Conservation (phyloP, 2,329 filamentous ascomycete species). For the Stachybotrys chlorohalonatus region DNA sequence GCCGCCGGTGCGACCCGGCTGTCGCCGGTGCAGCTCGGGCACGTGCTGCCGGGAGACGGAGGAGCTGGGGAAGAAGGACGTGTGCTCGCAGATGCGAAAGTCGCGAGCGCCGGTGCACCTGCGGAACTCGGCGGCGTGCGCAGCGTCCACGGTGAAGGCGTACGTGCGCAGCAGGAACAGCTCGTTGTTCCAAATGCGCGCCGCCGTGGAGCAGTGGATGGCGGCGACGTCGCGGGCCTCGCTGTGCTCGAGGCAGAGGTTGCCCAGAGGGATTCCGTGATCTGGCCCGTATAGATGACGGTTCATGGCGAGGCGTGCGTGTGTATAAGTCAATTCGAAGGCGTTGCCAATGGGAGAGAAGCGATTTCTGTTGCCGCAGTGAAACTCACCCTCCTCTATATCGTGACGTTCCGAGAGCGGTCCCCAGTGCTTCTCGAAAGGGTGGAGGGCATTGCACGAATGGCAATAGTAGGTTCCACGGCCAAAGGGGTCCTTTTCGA, state of each 20-base stretch:
- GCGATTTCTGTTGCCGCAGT: conserved; percentile 7
- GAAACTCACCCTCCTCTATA: not conserved
- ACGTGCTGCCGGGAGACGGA: conserved; percentile 10
- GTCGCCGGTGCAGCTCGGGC: conserved; percentile 7
- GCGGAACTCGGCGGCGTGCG: conserved; percentile 5
- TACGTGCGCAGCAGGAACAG: conserved; percentile 11
- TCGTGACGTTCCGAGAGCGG: conserved; percentile 2
- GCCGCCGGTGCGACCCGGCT: not conserved
- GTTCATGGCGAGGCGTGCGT: conserved; percentile 12
- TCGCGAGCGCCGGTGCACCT: conserved; percentile 7
- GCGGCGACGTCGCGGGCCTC: conserved; percentile 2
- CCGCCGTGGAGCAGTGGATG: conserved; percentile 9
- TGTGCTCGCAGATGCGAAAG: conserved; percentile 14
- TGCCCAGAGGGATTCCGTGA: conserved; percentile 8
- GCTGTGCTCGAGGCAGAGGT: conserved; percentile 8
- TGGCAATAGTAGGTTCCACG: conserved; percentile 9
- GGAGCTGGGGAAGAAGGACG: conserved; percentile 8
- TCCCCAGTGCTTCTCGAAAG: conserved; percentile 6
- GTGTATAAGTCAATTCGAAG: conserved; percentile 9
- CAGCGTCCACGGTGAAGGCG: conserved; percentile 4
- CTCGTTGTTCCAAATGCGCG: conserved; percentile 8
- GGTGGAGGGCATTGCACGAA: conserved; percentile 9
- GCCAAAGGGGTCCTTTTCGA: conserved; percentile 9
- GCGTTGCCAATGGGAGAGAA: conserved; percentile 10
- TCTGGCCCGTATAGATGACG: conserved; percentile 9